phyloP scores from a whole-genome alignment of 1,284 basidiomycete species.

The Vanrija sp. region DNA sequence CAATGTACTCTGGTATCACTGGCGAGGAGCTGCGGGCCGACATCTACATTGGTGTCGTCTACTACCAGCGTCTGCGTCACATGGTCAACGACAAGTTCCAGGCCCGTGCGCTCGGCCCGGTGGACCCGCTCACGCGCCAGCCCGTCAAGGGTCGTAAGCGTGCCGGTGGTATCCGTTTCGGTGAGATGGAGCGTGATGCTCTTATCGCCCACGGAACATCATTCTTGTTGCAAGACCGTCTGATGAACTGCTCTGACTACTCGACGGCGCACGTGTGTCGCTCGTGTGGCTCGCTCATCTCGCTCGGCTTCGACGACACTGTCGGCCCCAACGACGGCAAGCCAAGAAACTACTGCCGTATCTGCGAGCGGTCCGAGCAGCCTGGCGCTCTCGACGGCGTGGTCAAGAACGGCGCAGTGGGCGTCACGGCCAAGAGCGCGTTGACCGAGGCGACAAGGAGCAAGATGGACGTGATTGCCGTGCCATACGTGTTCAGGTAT shows the following conservation, averaged over 20 bases:
- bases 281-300: conserved; percentile 90
- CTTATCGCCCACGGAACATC: conserved; percentile 97
- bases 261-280: conserved; percentile 98
- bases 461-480: conserved; percentile 86
- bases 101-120: conserved; percentile 94
- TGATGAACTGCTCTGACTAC: conserved; percentile 99
- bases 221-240: conserved; percentile 92
- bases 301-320: conserved; percentile 83
- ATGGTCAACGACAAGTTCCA: conserved; percentile 99
- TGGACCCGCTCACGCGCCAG: conserved; percentile 91
- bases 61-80: conserved; percentile 97
- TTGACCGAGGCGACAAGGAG: conserved; percentile 46
- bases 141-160: conserved; percentile 99
- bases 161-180: conserved; percentile 97
- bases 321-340: conserved; percentile 58
- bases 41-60: conserved; percentile 97
- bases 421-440: conserved; percentile 48
- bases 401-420: conserved; percentile 9
- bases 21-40: conserved; percentile 97
- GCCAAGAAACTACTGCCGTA: conserved; percentile 76
- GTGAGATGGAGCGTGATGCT: conserved; percentile 99
- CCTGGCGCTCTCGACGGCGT: conserved; percentile 12
- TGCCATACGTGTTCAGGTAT: conserved; percentile 61
- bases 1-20: conserved; percentile 99
- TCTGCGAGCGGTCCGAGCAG: conserved; percentile 66